Evolutionary conservation across 306 rosid genomes (phyloP).

Genomic region (apple (Malus domestica)): DNA sequence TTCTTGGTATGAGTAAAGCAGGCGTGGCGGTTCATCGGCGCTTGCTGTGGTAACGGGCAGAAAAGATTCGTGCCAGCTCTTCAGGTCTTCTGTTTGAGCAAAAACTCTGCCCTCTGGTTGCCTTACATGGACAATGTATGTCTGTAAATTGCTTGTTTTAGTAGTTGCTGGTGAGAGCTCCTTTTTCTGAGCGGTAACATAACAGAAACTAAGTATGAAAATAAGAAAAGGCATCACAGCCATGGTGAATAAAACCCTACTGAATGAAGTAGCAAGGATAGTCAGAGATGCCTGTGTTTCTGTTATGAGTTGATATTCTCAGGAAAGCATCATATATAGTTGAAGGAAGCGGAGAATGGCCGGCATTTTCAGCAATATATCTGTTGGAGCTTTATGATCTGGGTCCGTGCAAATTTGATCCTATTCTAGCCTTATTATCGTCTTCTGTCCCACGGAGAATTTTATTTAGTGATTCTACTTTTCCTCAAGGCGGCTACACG

Average conservation of each 20-base stretch:
- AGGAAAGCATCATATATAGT: slow-evolving; percentile 4
- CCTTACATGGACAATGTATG: slow-evolving; percentile 50
- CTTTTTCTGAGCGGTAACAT: slow-evolving; percentile 22
- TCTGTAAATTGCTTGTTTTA: slow-evolving; percentile 21
- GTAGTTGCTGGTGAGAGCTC: slow-evolving; percentile 11
- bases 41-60: slow-evolving; percentile 37
- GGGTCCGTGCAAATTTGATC: background rate
- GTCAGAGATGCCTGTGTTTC: background rate
- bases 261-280: slow-evolving; percentile 1
- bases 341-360: background rate
- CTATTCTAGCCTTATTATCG: background rate
- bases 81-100: slow-evolving; percentile 29
- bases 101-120: slow-evolving; percentile 35
- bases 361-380: slow-evolving; percentile 8
- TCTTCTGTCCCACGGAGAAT: background rate
- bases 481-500: slow-evolving; percentile 5
- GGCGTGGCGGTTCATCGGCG: slow-evolving; percentile 22
- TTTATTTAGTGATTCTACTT: background rate
- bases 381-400: slow-evolving; percentile 9
- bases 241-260: slow-evolving; percentile 32
- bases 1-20: slow-evolving; percentile 43
- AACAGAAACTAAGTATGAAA: slow-evolving; percentile 24
- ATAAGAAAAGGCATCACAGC: slow-evolving; percentile 20
- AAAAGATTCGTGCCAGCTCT: slow-evolving; percentile 61
- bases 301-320: background rate